Base-by-base conservation (phyloP, 306 rosid species). In the Castanopsis chinensis region DNA sequence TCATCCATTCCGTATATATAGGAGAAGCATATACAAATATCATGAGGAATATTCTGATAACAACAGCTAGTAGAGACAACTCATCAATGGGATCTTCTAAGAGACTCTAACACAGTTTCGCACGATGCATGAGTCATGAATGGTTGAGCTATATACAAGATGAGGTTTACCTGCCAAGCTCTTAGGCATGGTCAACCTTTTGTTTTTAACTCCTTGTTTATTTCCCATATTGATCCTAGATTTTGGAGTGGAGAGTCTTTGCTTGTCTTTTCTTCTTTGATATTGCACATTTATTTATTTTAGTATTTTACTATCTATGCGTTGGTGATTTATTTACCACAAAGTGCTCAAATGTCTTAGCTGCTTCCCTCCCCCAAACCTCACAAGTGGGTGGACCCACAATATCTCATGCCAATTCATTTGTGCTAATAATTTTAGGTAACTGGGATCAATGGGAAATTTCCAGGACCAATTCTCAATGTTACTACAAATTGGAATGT, bases 401-500 rank as follows among this genome's bases (percentile, higher is more conserved):
- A 49, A 12, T 3, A 49, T 49, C 53, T 13, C 25, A 6, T 33
- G 27, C 28, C 14, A 67, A 67, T 19, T 67, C 9, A 67, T 9
- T 19, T 77, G 81, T 35, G 57, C 32, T 56, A 76, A 10, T 74
- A 18, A 23, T 86, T 83, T 69, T 89, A 94, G 98, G 93, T 94
- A 21, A 92, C 91, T 78, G 98, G 92, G 71, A 87, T 94, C 84
- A 89, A 91, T 52, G 91, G 91, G 37, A 70, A 90, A 74, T 94
- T 92, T 84, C 98, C 96, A 20, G 98, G 98, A 80, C 93, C 93
- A 15, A 71, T 86, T 72, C 89, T 92, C 49, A 94, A 94, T 78
- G 90, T 89, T 77, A 94, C 97, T 35, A 94, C 98, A 15, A 94
- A 92, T 83, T 94, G 98, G 98, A 94, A 94, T 82, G 97, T 94